These are phyloP conservation scores for Sclerotinia trifoliorum DNA, from an alignment of 2,329 filamentous ascomycete genomes.

Conservation along the genomic window DNA sequence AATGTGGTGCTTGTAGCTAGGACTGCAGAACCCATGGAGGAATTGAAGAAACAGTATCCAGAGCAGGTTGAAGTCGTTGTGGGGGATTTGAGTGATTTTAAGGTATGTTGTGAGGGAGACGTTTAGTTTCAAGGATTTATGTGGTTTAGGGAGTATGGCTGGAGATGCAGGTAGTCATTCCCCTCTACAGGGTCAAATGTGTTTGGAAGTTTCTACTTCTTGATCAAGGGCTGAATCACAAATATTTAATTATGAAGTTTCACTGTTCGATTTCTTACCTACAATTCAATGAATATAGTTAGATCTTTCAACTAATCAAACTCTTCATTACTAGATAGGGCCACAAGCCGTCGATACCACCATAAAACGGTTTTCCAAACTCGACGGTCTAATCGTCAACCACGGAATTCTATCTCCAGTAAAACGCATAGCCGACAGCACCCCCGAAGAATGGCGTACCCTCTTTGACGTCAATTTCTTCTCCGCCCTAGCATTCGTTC, in stretches of 20 bases:
- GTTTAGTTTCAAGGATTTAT: background rate
- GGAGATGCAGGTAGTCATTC: background rate
- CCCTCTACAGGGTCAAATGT: background rate
- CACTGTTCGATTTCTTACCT: background rate
- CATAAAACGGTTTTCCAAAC: constrained; percentile 62
- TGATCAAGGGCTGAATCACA: background rate
- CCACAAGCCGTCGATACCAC: constrained; percentile 64
- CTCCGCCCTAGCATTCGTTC: constrained; percentile 73
- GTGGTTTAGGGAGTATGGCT: background rate
- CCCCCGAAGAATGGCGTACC: constrained; percentile 70
- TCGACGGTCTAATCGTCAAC: constrained; percentile 86
- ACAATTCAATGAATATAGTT: too few species aligned
- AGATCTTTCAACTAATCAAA: background rate
- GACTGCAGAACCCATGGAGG: constrained; percentile 49
- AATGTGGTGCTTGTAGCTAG: constrained; percentile 60
- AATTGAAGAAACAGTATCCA: constrained; percentile 52
- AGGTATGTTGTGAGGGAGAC: constrained; percentile 42
- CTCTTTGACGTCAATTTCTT: constrained; percentile 86
- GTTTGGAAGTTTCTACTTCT: background rate
- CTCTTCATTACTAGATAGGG: constrained; percentile 44
- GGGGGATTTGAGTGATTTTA: constrained; percentile 54
- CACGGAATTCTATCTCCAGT: constrained; percentile 81
- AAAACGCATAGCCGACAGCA: constrained; percentile 63
- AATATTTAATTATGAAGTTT: background rate
- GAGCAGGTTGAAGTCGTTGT: constrained; percentile 55